Evolutionary conservation across 768 basidiomycete species (phyloP), one percentile per base, ranked within the genome.

Genomic region (Hysterangium stoloniferum): DNA sequence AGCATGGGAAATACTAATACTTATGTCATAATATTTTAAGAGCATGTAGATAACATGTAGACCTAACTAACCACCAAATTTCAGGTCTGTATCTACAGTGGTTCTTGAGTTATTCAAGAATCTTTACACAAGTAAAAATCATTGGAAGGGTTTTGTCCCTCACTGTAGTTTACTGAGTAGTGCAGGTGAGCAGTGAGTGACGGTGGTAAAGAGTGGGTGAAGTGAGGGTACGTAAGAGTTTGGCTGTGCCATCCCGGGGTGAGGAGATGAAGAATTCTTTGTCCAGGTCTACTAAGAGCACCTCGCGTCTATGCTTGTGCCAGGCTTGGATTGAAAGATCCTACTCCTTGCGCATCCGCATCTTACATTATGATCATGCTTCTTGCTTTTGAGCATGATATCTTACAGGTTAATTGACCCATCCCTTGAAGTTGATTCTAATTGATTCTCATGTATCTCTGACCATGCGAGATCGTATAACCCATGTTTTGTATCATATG

Each of bases 391-490:
- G 43, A 96, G 71, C 71, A 80, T 79, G 20, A 88, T 71, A 63
- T 97, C 95, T 88, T 92, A 97, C 27, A 97, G 69, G 62, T 82
- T 82, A 60, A 96, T 75, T 12, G 88, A 86, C 2, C 93, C 93
- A 60, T 96, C 91, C 40, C 91, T 95, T 7, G 89, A 92, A 1
- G 80, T 86, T 1, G 90, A 82, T 2, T 86, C 84, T 32, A 98
- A 67, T 62, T 98, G 95, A 61, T 95, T 92, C 69, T 95, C 93
- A 66, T 96, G 90, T 28, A 81, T 66, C 68, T 98, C 95, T 31
- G 89, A 93, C 94, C 94, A 98, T 0, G 94, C 91, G 42, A 92
- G 70, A 60, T 94, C 92, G 63, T 85, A 94, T 6, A 94, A 66
- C 0, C 85, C 88, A 60, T 95, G 92, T 64, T 92, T 89, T 0